Evolutionary conservation across 306 rosid genomes (phyloP).

Genomic region (Quercus engelmannii): DNA sequence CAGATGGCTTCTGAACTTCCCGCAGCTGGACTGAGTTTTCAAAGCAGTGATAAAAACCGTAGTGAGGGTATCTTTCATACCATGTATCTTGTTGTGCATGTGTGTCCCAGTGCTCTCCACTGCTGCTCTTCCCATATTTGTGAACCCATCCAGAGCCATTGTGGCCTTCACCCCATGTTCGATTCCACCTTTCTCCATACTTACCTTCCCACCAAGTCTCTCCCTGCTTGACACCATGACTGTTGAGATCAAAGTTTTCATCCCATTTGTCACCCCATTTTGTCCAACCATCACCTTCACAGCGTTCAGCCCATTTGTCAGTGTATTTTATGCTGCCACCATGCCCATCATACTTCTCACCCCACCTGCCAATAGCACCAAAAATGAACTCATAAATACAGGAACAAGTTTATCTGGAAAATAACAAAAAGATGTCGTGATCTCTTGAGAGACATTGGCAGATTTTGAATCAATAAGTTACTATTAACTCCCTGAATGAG

Average conservation of each 20-base stretch:
- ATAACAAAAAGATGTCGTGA: not conserved
- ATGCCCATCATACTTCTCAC: constrained; percentile 79
- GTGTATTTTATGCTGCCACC: constrained; percentile 94
- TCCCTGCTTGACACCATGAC: constrained; percentile 80
- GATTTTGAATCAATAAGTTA: not conserved
- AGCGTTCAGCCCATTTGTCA: constrained; percentile 94
- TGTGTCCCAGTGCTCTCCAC: constrained; percentile 99
- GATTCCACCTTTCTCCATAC: constrained; percentile 80
- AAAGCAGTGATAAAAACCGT: constrained; percentile 75
- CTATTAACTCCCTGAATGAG: not conserved
- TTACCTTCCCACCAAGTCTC: constrained; percentile 97
- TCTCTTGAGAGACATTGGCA: not conserved
- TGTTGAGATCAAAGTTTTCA: constrained; percentile 67
- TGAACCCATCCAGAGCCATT: constrained; percentile 92
- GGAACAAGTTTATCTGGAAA: not conserved
- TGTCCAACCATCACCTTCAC: constrained; percentile 70
- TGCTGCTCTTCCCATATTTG: constrained; percentile 91
- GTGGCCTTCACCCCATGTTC: constrained; percentile 96
- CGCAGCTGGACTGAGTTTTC: constrained; percentile 89
- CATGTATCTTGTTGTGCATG: constrained; percentile 75
- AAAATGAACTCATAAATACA: not conserved
- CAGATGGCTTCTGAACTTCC: constrained; percentile 70
- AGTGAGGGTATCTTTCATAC: constrained; percentile 92
- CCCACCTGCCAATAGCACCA: constrained; percentile 67
- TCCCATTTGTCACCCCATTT: constrained; percentile 99